These are phyloP conservation scores for Trichoderma gracile DNA, from an alignment of 2,329 filamentous ascomycete genomes.

Conservation along the genomic window DNA sequence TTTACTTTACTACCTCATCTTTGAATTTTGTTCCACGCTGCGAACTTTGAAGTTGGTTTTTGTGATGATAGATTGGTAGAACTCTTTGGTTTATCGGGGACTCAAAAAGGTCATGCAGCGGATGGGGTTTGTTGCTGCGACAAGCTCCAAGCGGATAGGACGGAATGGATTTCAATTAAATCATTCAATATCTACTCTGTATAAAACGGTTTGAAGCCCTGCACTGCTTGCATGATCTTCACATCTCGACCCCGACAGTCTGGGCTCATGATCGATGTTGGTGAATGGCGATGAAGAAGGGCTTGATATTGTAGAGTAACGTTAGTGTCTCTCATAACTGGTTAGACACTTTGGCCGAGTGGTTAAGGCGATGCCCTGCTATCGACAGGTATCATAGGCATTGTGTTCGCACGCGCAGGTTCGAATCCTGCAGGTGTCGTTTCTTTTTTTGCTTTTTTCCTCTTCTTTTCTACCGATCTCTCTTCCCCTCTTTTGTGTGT, in stretches of 20 bases:
- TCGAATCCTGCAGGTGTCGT: conserved; percentile 28
- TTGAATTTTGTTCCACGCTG: neutral
- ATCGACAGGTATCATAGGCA: conserved; percentile 25
- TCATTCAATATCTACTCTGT: neutral
- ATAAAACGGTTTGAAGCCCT: neutral
- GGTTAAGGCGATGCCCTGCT: conserved; percentile 29
- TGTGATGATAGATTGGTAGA: conserved; percentile 26
- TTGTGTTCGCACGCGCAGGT: conserved; percentile 29
- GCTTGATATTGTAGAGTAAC: neutral
- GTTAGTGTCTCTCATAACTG: neutral
- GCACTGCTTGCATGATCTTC: neutral
- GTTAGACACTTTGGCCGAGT: conserved; percentile 28
- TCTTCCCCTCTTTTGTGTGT: no score
- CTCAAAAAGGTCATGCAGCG: conserved; percentile 23
- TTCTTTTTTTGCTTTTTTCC: neutral
- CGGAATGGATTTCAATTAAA: conserved; percentile 7
- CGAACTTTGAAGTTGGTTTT: conserved; percentile 6
- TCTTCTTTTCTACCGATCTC: neutral
- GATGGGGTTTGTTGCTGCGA: conserved; percentile 3
- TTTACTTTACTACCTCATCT: neutral
- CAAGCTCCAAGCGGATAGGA: conserved; percentile 9
- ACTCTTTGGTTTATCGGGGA: conserved; percentile 21
- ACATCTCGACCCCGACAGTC: no score
- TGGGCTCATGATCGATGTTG: neutral
- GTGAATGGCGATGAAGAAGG: neutral